Base-by-base conservation (phyloP, 768 basidiomycete species). In the Termitomyces titanicus region DNA sequence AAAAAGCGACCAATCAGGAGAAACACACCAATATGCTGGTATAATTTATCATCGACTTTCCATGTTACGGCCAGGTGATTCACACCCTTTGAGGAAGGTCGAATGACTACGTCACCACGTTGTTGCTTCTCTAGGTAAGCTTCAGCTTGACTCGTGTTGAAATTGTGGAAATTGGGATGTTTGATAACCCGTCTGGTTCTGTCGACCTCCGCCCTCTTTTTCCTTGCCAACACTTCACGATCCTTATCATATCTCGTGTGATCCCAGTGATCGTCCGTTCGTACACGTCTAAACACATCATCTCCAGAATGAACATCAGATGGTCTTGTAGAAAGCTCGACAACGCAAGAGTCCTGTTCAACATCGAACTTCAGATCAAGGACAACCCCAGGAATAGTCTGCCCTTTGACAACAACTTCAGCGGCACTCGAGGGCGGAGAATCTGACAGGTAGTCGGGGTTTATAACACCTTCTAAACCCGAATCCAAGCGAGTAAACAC, bases 131-230 rank as follows among this genome's bases (percentile, higher is more conserved):
- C 89, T 57, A 99, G 76, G 66, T 88, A 90, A 34, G 85, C 79
- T 71, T 98, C 97, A 1, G 97, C 95, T 61, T 97, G 89, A 13
- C 80, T 74, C 7, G 91, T 85, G 60, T 92, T 95, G 78, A 96
- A 86, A 65, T 97, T 93, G 67, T 95, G 91, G 82, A 98, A 99
- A 70, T 96, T 94, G 2, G 96, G 97, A 69, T 99, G 97, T 68
- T 98, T 94, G 74, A 99, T 92, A 51, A 96, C 85, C 24, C 96
- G 79, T 56, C 92, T 83, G 34, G 85, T 82, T 57, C 82, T 80
- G 62, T 91, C 89, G 9, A 84, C 86, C 64, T 93, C 89, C 1
- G 90, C 85, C 45, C 91, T 78, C 74, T 93, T 95, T 74, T 92
- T 95, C 60, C 92, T 81, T 22, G 80, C 82, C 58, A 88, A 74